Evolutionary conservation across 2,329 filamentous ascomycete species (phyloP), one percentile per base, ranked within the genome.

Genomic region (Diaporthe ampelina): DNA sequence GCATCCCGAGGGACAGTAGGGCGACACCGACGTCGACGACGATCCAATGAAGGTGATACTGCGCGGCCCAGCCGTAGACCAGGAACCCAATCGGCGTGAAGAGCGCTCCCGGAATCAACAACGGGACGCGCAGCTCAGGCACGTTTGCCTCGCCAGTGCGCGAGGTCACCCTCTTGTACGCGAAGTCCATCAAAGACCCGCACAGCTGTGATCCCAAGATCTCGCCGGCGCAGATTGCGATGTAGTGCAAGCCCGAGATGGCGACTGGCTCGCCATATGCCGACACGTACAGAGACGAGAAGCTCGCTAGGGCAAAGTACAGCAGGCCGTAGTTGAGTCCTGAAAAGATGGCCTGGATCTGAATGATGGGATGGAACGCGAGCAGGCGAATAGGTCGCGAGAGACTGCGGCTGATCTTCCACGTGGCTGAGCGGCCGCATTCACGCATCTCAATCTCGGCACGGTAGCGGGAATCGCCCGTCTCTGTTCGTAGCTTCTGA

Each of bases 161-260:
- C 15, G 76, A 77, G 67, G 80, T 81, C 37, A 82, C 77, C 52
- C 78, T 76, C 13, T 78, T 76, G 78, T 83, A 88, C 6, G 85
- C 76, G 13, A 74, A 76, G 73, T 89, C 88, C 79, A 87, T 85
- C 0, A 86, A 37, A 0, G 80, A 80, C 0, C 84, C 86, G 11
- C 84, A 83, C 1, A 89, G 77, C 74, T 90, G 87, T 0, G 86
- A 84, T 10, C 88, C 91, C 0, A 88, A 80, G 72, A 91, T 85
- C 81, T 93, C 92, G 1, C 92, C 92, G 0, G 92, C 54, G 0
- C 89, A 90, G 26, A 91, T 86, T 13, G 91, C 89, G 54, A 93
- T 86, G 81, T 92, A 93, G 80, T 93, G 91, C 0, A 93, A 80
- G 0, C 90, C 90, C n/a, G 88, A 90, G 37, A 90, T 89, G 70